Conservation (phyloP, 441 rosid genomes). For the Populus tomentosa region DNA sequence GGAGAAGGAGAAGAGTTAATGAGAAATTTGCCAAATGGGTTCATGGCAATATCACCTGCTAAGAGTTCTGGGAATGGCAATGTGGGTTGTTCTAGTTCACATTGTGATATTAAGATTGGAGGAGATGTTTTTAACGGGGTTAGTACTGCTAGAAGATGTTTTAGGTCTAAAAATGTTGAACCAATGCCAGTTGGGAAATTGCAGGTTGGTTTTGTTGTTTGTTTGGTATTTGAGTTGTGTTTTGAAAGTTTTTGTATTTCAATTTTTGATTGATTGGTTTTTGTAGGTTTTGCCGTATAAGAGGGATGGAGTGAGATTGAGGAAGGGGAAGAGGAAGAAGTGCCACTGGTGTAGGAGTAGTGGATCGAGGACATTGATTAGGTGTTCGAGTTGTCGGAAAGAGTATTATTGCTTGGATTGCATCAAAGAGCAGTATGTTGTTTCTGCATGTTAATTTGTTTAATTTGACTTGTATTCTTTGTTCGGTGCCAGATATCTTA, state of each 20-base stretch:
- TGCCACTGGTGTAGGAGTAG: conserved; percentile 84
- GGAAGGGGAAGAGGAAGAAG: conserved; percentile 49
- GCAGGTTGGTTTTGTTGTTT: conserved; percentile 45
- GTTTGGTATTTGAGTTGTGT: neutral
- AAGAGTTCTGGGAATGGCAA: conserved; percentile 47
- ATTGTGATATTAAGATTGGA: conserved; percentile 66
- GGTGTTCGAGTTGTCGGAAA: conserved; percentile 65
- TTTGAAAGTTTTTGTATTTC: neutral
- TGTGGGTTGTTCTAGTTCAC: conserved; percentile 29
- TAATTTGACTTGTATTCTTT: no score
- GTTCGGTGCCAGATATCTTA: neutral
- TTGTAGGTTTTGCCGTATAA: conserved; percentile 60
- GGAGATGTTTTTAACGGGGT: conserved; percentile 41
- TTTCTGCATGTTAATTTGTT: neutral
- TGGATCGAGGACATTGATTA: conserved; percentile 43
- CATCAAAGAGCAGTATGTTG: conserved; percentile 55
- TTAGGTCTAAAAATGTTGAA: conserved; percentile 85
- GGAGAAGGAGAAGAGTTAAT: conserved; percentile 46
- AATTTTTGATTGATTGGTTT: conserved; percentile 1
- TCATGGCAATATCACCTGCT: conserved; percentile 78
- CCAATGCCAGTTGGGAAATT: conserved; percentile 61
- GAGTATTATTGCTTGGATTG: conserved; percentile 74
- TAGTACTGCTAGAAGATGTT: conserved; percentile 33
- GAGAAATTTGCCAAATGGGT: conserved; percentile 85
- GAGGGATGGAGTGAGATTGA: conserved; percentile 45